These are phyloP conservation scores for Verticillium albo-atrum DNA, from an alignment of 2,329 filamentous ascomycete genomes.

Conservation along the genomic window DNA sequence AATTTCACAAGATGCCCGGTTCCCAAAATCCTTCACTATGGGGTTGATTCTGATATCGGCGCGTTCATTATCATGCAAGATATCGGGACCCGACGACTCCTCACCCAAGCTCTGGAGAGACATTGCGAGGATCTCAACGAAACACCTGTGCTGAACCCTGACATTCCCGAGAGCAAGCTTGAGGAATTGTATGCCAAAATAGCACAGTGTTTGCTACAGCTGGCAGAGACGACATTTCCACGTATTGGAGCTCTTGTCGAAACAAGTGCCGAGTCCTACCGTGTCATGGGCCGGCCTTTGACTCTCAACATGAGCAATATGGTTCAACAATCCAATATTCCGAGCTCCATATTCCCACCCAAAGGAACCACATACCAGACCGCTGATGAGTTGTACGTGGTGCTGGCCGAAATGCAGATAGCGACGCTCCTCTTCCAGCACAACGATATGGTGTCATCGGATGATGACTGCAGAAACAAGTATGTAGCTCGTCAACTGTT, in stretches of 20 bases:
- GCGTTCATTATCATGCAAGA: constrained; percentile 23
- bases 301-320: constrained; percentile 33
- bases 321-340: constrained; percentile 17
- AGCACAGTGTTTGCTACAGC: constrained; percentile 32
- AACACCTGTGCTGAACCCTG: background rate
- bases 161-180: constrained; percentile 23
- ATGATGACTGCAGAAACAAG: constrained; percentile 23
- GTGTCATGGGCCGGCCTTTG: constrained; percentile 26
- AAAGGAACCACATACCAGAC: constrained; percentile 14
- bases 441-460: constrained; percentile 26
- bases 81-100: constrained; percentile 9
- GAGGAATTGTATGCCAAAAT: constrained; percentile 27
- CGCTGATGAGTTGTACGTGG: constrained; percentile 29
- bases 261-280: background rate
- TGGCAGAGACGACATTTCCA: constrained; percentile 26
- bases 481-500: constrained; percentile 28
- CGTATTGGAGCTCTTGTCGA: constrained; percentile 30
- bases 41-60: constrained; percentile 14
- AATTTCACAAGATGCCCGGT: constrained; percentile 4
- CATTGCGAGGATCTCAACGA: background rate
- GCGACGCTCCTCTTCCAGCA: constrained; percentile 28
- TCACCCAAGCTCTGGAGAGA: background rate
- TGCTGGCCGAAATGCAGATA: constrained; percentile 32
- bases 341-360: constrained; percentile 9
- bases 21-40: constrained; percentile 6